Evolutionary conservation across 345 rosid genomes (phyloP).

Genomic region (Aquilaria malaccensis): DNA sequence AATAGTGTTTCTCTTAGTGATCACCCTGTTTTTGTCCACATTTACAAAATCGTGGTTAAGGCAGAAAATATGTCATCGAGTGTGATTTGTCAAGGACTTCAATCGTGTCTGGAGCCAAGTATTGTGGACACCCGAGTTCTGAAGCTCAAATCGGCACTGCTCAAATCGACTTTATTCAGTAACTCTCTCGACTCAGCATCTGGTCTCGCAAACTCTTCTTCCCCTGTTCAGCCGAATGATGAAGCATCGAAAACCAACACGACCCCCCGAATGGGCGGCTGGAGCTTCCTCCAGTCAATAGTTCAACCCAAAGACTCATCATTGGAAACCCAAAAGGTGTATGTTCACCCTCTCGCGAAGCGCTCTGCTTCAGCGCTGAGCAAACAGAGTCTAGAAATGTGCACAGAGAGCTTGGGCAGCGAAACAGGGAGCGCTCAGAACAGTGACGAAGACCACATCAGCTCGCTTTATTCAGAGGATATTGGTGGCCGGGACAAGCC

Average conservation of each 20-base stretch:
- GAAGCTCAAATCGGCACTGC: slow-evolving; percentile 34
- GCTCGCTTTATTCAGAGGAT: slow-evolving; percentile 18
- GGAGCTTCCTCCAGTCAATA: slow-evolving; percentile 53
- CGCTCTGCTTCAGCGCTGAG: slow-evolving; percentile 40
- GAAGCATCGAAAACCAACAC: neutral
- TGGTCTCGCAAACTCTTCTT: neutral
- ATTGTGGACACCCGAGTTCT: slow-evolving; percentile 25
- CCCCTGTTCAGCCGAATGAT: slow-evolving; percentile 12
- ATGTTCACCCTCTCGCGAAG: slow-evolving; percentile 52
- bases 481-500: slow-evolving; percentile 2
- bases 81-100: slow-evolving; percentile 34
- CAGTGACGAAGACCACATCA: slow-evolving; percentile 26
- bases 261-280: slow-evolving; percentile 23
- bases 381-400: slow-evolving; percentile 67
- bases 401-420: slow-evolving; percentile 82
- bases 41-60: neutral
- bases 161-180: slow-evolving; percentile 5
- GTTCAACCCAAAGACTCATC: slow-evolving; percentile 15
- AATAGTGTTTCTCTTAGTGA: slow-evolving; percentile 13
- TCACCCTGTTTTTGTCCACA: slow-evolving; percentile 11
- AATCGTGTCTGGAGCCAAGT: slow-evolving; percentile 42
- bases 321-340: slow-evolving; percentile 16
- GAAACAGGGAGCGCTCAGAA: slow-evolving; percentile 57
- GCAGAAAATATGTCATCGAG: slow-evolving; percentile 34
- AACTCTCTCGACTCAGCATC: neutral